A percentile compares a stretch with the other conserved stretches of the same genome.
phyloP scores from a whole-genome alignment of 371 early-diverging fungal genomes.

The Mycotypha africana region DNA sequence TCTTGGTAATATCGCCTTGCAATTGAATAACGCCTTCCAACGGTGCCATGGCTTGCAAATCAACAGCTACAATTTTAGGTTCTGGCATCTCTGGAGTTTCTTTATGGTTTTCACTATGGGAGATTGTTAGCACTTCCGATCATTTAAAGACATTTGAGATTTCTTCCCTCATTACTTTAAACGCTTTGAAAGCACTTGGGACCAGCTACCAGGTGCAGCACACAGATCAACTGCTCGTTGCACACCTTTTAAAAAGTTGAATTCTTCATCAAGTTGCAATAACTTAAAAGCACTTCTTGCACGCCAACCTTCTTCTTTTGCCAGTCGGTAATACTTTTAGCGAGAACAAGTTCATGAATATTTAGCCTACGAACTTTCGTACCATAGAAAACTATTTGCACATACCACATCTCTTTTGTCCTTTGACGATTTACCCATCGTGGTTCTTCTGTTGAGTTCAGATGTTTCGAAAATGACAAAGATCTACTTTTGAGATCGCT shows the following conservation, averaged over 20 bases:
- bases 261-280: constrained; percentile 61
- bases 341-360: too few relatives aligned
- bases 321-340: constrained; percentile 87
- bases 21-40: constrained; percentile 90
- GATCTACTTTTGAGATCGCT: too few relatives aligned
- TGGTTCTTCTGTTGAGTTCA: too few relatives aligned
- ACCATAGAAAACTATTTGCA: neutral
- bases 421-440: constrained; percentile 84
- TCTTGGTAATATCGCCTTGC: constrained; percentile 99
- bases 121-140: neutral
- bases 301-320: constrained; percentile 96
- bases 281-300: constrained; percentile 98
- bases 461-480: too few relatives aligned
- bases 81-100: constrained; percentile 47
- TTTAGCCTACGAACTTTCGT: neutral
- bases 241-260: constrained; percentile 84
- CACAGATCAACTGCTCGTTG: constrained; percentile 95
- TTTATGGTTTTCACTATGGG: constrained; percentile 48
- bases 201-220: constrained; percentile 99
- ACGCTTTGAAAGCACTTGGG: constrained; percentile 89
- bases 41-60: constrained; percentile 98
- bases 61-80: constrained; percentile 94
- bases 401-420: constrained; percentile 90
- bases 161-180: too few relatives aligned
- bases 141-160: neutral